Conservation (phyloP, 2,329 filamentous ascomycete genomes). For the Nothomitra cinnamomea region DNA sequence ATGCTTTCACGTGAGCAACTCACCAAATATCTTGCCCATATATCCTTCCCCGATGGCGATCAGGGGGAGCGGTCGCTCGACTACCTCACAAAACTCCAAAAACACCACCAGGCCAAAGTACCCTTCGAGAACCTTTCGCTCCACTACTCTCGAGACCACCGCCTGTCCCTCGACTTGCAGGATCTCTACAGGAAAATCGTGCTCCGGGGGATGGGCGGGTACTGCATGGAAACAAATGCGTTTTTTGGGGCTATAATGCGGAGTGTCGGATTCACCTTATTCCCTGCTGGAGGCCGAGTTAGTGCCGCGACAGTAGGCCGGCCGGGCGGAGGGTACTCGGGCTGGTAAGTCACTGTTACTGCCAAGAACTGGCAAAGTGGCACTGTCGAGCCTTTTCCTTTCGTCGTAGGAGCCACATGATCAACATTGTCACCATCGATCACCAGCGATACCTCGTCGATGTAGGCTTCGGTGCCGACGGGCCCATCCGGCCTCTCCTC, state of each 20-base stretch:
- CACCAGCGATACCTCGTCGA: slow-evolving; percentile 37
- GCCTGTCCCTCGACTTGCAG: slow-evolving; percentile 31
- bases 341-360: slow-evolving; percentile 24
- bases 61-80: not conserved
- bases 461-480: slow-evolving; percentile 47
- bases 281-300: slow-evolving; percentile 36
- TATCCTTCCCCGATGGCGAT: not conserved
- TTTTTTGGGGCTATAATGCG: slow-evolving; percentile 34
- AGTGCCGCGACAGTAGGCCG: slow-evolving; percentile 22
- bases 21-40: too few relatives aligned
- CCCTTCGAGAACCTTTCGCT: slow-evolving; percentile 40
- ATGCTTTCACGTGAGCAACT: too few relatives aligned
- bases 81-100: slow-evolving; percentile 16
- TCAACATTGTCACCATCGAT: slow-evolving; percentile 41
- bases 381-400: too few relatives aligned
- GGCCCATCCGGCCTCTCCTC: slow-evolving; percentile 37
- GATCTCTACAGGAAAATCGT: slow-evolving; percentile 37
- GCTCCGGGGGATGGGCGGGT: slow-evolving; percentile 33
- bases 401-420: slow-evolving; percentile 34
- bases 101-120: slow-evolving; percentile 29
- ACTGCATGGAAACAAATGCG: slow-evolving; percentile 43
- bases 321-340: slow-evolving; percentile 24
- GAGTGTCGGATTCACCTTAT: slow-evolving; percentile 35
- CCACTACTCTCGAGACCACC: slow-evolving; percentile 34
- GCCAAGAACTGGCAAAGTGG: not conserved